phyloP scores from a whole-genome alignment of 805 yeast genomes.

The Candida quercuum region DNA sequence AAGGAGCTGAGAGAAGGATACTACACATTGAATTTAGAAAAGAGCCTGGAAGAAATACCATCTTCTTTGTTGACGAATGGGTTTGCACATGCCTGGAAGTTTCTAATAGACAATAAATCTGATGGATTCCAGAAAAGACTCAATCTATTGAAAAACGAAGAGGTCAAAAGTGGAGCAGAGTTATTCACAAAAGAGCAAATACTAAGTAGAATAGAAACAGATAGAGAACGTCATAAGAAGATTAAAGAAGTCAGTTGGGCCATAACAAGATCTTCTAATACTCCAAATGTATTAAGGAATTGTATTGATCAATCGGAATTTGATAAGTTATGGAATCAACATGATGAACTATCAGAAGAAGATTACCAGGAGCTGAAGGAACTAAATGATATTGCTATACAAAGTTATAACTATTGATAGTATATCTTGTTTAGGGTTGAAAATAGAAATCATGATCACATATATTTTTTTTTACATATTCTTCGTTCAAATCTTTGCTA shows the following conservation, averaged over 20 bases:
- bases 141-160: conserved; percentile 5
- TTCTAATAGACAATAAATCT: conserved; percentile 15
- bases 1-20: conserved; percentile 1
- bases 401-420: conserved; percentile 34
- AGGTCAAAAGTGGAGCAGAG: background rate
- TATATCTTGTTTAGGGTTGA: too few relatives aligned
- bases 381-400: conserved; percentile 46
- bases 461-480: background rate
- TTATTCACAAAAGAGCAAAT: conserved; percentile 47
- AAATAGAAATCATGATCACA: too few relatives aligned
- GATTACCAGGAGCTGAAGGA: conserved; percentile 50
- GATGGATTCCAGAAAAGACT: conserved; percentile 11
- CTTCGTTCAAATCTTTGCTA: conserved; percentile 17
- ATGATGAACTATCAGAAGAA: conserved; percentile 32
- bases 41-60: conserved; percentile 3
- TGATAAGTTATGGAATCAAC: conserved; percentile 37
- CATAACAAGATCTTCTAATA: conserved; percentile 39
- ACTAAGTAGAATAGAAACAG: conserved; percentile 81
- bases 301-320: conserved; percentile 41
- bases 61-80: conserved; percentile 5
- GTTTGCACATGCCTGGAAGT: conserved; percentile 17
- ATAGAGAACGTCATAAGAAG: conserved; percentile 84
- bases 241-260: conserved; percentile 80
- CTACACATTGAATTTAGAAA: conserved; percentile 1
- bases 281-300: conserved; percentile 1